Conservation (phyloP, 2,329 filamentous ascomycete species). For the Ophiocordyceps australis region DNA sequence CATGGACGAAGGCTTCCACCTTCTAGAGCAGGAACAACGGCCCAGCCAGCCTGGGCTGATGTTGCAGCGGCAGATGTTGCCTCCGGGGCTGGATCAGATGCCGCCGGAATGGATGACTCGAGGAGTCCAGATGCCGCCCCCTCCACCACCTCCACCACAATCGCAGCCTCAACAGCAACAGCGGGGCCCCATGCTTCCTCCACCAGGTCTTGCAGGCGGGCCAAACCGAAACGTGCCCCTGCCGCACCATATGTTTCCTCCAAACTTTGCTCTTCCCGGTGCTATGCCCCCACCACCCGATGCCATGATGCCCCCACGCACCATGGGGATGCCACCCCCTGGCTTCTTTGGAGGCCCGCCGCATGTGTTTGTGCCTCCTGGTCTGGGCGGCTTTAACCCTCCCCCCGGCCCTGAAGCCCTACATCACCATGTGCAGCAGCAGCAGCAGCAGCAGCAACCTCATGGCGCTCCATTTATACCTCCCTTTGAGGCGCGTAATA, state of each 20-base stretch:
- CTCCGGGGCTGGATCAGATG: constrained; percentile 42
- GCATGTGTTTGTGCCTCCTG: constrained; percentile 34
- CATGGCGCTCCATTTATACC: too few relatives aligned
- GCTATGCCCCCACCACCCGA: constrained; percentile 28
- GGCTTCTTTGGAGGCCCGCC: constrained; percentile 35
- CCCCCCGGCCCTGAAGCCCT: constrained; percentile 25
- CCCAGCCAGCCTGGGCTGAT: constrained; percentile 43
- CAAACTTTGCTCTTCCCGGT: constrained; percentile 38
- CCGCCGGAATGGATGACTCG: constrained; percentile 34
- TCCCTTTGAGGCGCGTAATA: constrained; percentile 35
- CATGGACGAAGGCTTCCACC: constrained; percentile 34
- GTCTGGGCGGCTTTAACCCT: constrained; percentile 37
- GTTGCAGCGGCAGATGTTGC: constrained; percentile 41
- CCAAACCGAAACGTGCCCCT: constrained; percentile 25
- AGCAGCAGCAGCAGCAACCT: too few relatives aligned
- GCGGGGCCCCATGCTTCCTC: constrained; percentile 37
- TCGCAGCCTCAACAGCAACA: too few relatives aligned
- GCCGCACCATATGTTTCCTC: constrained; percentile 40
- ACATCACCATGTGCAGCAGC: constrained; percentile 22
- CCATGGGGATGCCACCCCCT: constrained; percentile 36
- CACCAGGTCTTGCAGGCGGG: constrained; percentile 31
- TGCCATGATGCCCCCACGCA: constrained; percentile 32
- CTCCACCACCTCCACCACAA: too few relatives aligned
- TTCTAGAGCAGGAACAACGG: constrained; percentile 25
- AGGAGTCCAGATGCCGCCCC: constrained; percentile 23